These are phyloP conservation scores for Fusarium ramigenum DNA, from an alignment of 2,329 filamentous ascomycete species.

Conservation along the genomic window DNA sequence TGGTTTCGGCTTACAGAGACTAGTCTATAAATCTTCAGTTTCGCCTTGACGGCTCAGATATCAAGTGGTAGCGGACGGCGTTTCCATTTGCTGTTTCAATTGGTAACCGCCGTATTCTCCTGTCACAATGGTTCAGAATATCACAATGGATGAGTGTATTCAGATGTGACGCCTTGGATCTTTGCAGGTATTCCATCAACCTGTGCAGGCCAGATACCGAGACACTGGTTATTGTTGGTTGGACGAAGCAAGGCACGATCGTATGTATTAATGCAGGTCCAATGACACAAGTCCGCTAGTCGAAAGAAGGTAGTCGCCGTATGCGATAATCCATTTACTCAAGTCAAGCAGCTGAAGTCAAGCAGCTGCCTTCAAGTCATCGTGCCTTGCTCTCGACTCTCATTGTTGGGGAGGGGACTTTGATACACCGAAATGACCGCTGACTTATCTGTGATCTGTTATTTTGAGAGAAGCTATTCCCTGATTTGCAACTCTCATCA, in stretches of 20 bases:
- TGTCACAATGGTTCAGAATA: neutral
- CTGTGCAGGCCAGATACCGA: constrained; percentile 16
- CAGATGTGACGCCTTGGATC: neutral
- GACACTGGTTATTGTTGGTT: constrained; percentile 11
- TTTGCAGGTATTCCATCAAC: neutral
- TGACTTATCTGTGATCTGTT: constrained; percentile 1
- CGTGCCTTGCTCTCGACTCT: neutral
- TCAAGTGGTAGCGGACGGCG: constrained; percentile 3
- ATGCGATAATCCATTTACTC: neutral
- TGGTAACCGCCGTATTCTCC: constrained; percentile 14
- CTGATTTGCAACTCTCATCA: neutral
- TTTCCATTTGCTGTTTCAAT: constrained; percentile 33
- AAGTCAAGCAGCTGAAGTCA: neutral
- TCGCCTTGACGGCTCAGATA: neutral
- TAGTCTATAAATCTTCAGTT: neutral
- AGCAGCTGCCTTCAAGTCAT: neutral
- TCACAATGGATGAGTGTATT: neutral
- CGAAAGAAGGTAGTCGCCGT: neutral
- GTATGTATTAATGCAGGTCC: constrained; percentile 11
- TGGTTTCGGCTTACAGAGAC: neutral
- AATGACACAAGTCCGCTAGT: neutral
- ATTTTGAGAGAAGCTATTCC: neutral
- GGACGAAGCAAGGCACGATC: constrained; percentile 19
- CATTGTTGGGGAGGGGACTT: neutral
- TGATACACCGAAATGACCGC: neutral